phyloP scores from a whole-genome alignment of 768 basidiomycete species.

The Auriscalpium vulgare region DNA sequence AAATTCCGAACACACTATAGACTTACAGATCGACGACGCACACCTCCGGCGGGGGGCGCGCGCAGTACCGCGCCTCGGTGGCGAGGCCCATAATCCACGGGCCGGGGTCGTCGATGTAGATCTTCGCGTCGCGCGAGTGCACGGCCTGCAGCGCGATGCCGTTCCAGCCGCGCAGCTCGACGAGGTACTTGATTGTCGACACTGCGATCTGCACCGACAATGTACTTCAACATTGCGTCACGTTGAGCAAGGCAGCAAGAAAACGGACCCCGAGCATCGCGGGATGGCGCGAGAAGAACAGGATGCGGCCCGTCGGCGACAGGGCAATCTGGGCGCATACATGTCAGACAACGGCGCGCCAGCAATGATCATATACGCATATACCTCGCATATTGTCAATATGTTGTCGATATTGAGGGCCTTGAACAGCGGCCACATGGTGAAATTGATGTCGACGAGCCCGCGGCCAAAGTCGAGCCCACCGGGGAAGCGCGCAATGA shows the following conservation, averaged over 20 bases:
- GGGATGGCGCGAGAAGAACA: slow-evolving; percentile 85
- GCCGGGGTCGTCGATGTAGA: slow-evolving; percentile 93
- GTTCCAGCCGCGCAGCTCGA: slow-evolving; percentile 89
- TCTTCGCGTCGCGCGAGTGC: slow-evolving; percentile 80
- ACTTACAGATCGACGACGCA: slow-evolving; percentile 82
- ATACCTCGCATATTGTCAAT: slow-evolving; percentile 83
- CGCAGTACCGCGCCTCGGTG: slow-evolving; percentile 74
- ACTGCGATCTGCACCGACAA: slow-evolving; percentile 61
- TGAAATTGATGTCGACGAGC: slow-evolving; percentile 89
- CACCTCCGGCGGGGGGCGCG: slow-evolving; percentile 71
- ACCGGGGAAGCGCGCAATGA: slow-evolving; percentile 87
- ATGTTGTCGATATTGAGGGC: slow-evolving; percentile 90
- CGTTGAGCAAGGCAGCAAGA: not conserved
- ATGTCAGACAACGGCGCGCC: not conserved
- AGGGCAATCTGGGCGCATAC: slow-evolving; percentile 56
- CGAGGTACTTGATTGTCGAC: slow-evolving; percentile 83
- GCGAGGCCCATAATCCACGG: slow-evolving; percentile 94
- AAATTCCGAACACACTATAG: slow-evolving; percentile 8
- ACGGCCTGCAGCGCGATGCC: slow-evolving; percentile 79
- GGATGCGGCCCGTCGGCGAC: slow-evolving; percentile 76
- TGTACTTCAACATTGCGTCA: not conserved
- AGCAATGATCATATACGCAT: slow-evolving; percentile 2
- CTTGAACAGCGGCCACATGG: slow-evolving; percentile 95
- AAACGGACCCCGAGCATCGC: slow-evolving; percentile 76
- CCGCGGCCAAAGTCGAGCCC: slow-evolving; percentile 89